Evolutionary conservation across 2,329 filamentous ascomycete species (phyloP), one percentile per base, ranked within the genome.

Genomic region (Aspergillus pseudoviridinutans): DNA sequence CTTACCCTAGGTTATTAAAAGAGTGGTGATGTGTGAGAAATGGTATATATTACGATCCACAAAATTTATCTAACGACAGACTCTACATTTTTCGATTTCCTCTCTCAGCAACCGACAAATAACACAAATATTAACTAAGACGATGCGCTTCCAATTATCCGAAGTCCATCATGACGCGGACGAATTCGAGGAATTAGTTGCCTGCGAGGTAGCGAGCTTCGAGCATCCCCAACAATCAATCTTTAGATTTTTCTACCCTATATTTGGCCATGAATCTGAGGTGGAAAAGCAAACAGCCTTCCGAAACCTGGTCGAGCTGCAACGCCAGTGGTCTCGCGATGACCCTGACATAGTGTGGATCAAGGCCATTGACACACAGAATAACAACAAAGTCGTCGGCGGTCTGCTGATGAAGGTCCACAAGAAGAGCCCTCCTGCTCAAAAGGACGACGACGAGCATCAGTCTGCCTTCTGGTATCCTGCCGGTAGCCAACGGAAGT

Each of bases 241-340:
- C 50, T 52, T 53, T 29, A 42, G 54, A 14, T 56, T 56, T 35
- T 50, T 53, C 42, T 49, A 53, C 32, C 50, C 54, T 3, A 56
- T 53, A 24, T 56, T 56, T 22, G 54, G 54, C 46, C 14, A 38
- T 6, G 54, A 53, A 29, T 32, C 54, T 5, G 14, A 14, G 3
- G 10, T 0, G n/a, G 44, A 49, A 10, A 56, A 49, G 22, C 22
- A 35, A 2, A 9, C 14, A 14, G 54, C 53, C 3, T 49, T 55
- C 4, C 3, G 3, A 4, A 56, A 42, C n/a, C 42, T 56, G 12
- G 44, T 56, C 22, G 22, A 49, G 42, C 42, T 56, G 12, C 42
- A 56, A 22, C 50, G 50, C 4, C 47, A 49, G 25, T 56, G 50
- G 54, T 42, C 29, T 7, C 54, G 54, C 28, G 42, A 53, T n/a